Evolutionary conservation across 2,329 filamentous ascomycete genomes (phyloP).

Genomic region (Bisporella sp.): DNA sequence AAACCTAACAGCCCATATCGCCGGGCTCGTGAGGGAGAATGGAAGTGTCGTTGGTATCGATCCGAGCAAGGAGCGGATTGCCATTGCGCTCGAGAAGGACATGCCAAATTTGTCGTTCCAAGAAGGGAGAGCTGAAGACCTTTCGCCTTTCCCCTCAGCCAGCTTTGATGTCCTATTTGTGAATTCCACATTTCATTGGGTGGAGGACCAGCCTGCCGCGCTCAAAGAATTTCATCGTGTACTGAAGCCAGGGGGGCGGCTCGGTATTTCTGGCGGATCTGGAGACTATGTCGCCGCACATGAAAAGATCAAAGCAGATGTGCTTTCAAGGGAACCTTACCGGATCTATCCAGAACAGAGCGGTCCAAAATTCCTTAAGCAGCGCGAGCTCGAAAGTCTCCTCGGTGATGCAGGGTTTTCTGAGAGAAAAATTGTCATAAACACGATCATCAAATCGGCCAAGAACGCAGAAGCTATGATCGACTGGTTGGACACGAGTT

Average conservation of each 20-base stretch:
- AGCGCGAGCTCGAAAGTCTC: background rate
- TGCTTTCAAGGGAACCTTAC: slow-evolving; percentile 9
- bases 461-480: slow-evolving; percentile 6
- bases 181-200: slow-evolving; percentile 11
- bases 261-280: slow-evolving; percentile 10
- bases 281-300: slow-evolving; percentile 9
- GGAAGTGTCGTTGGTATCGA: slow-evolving; percentile 6
- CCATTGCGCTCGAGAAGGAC: background rate
- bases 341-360: background rate
- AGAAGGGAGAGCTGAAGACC: slow-evolving; percentile 4
- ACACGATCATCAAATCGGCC: slow-evolving; percentile 5
- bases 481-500: slow-evolving; percentile 8
- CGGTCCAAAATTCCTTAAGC: slow-evolving; percentile 3
- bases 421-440: slow-evolving; percentile 1
- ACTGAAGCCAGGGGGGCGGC: slow-evolving; percentile 3
- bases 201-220: slow-evolving; percentile 3
- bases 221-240: slow-evolving; percentile 7
- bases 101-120: slow-evolving; percentile 4
- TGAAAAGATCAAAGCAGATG: slow-evolving; percentile 9
- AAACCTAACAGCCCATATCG: slow-evolving; percentile 20
- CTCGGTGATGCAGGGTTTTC: slow-evolving; percentile 2
- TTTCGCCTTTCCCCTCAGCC: background rate
- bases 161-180: slow-evolving; percentile 9
- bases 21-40: background rate
- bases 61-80: slow-evolving; percentile 7